A percentile compares a stretch with the other conserved stretches of the same genome.
These are phyloP conservation scores for Boehmeria nivea DNA, from an alignment of 306 rosid genomes.

Conservation along the genomic window DNA sequence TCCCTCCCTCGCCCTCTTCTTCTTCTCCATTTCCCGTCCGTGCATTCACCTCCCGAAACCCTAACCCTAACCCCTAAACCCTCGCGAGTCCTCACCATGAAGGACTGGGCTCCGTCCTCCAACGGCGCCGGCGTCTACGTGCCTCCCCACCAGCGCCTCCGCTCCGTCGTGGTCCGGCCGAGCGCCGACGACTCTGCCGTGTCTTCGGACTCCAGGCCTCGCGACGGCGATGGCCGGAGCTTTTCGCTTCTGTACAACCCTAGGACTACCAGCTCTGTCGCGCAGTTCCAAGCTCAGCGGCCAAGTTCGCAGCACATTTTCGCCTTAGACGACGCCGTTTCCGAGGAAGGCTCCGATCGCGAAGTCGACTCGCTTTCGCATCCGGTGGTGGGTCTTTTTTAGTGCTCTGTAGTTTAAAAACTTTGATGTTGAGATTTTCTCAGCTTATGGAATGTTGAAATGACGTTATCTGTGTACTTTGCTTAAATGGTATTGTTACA, in stretches of 20 bases:
- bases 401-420: too few species aligned
- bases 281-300: conserved; percentile 26
- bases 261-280: neutral
- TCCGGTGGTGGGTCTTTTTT: conserved; percentile 22
- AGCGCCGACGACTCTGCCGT: conserved; percentile 30
- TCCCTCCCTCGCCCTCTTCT: neutral
- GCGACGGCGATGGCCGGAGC: neutral
- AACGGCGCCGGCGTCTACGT: conserved; percentile 63
- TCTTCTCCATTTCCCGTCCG: conserved; percentile 7
- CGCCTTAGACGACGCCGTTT: conserved; percentile 43
- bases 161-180: conserved; percentile 44
- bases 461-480: too few species aligned
- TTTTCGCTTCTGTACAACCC: conserved; percentile 7
- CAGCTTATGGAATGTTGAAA: too few species aligned
- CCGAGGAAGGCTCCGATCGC: conserved; percentile 19
- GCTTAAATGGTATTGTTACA: too few species aligned
- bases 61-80: conserved; percentile 48
- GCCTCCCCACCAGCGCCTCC: conserved; percentile 86
- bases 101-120: conserved; percentile 78
- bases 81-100: conserved; percentile 52
- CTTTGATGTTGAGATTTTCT: too few species aligned
- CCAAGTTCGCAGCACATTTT: conserved; percentile 36
- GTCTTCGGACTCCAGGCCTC: conserved; percentile 34
- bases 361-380: conserved; percentile 35
- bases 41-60: conserved; percentile 19